Evolutionary conservation across 2,329 filamentous ascomycete genomes (phyloP).

Genomic region (Aspergillus sergii): DNA sequence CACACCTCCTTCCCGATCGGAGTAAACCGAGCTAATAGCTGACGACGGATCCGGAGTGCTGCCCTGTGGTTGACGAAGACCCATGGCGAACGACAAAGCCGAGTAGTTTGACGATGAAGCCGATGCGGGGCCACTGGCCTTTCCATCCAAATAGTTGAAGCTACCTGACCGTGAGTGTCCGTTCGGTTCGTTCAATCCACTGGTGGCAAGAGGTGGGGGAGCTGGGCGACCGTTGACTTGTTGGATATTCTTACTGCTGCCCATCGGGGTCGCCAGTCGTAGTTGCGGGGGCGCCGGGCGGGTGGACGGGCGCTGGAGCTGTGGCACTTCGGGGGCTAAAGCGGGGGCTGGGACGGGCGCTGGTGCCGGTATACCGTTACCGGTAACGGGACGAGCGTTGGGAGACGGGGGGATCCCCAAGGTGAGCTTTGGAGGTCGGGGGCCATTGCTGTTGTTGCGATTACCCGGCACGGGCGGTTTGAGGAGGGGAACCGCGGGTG

Average conservation of each 20-base stretch:
- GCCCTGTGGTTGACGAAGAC: constrained; percentile 60
- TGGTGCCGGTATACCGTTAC: constrained; percentile 45
- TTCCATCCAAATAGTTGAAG: constrained; percentile 75
- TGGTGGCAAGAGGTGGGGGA: constrained; percentile 64
- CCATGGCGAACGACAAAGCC: constrained; percentile 78
- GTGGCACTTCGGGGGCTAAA: constrained; percentile 27
- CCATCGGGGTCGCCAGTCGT: constrained; percentile 85
- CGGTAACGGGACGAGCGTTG: constrained; percentile 71
- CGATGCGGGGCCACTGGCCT: constrained; percentile 78
- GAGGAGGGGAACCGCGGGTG: constrained; percentile 74
- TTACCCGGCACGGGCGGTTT: constrained; percentile 78
- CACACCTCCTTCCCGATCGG: constrained; percentile 72
- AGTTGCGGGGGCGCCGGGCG: constrained; percentile 75
- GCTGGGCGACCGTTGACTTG: constrained; percentile 62
- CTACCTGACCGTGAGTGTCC: constrained; percentile 81
- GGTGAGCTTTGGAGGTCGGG: constrained; percentile 75
- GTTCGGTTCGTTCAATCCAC: constrained; percentile 78
- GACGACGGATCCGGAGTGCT: constrained; percentile 83
- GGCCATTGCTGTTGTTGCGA: constrained; percentile 61
- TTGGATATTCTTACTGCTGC: constrained; percentile 68
- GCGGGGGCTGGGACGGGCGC: constrained; percentile 28
- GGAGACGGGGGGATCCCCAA: constrained; percentile 89
- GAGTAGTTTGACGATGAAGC: constrained; percentile 88
- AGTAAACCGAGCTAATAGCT: constrained; percentile 82
- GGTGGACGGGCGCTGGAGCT: constrained; percentile 38